phyloP scores from a whole-genome alignment of 2,329 filamentous ascomycete genomes.

The Aspergillus sp. region DNA sequence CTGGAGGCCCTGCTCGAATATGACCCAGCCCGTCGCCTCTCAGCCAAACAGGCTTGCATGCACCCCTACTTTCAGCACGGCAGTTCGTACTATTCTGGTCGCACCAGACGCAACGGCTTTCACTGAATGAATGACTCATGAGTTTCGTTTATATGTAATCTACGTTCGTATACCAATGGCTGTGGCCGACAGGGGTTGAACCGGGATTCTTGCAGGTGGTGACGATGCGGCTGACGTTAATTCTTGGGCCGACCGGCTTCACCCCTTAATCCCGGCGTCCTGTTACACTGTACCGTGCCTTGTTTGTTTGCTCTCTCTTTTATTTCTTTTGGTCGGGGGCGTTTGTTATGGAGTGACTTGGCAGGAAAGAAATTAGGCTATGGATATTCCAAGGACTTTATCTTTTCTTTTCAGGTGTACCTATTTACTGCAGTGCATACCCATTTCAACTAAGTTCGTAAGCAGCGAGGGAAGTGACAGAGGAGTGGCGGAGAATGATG shows the following conservation, averaged over 20 bases:
- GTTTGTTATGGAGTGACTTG: slow-evolving; percentile 35
- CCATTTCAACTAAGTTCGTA: slow-evolving; percentile 14
- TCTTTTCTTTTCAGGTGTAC: slow-evolving; percentile 21
- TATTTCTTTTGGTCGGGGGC: slow-evolving; percentile 25
- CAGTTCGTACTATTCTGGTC: slow-evolving; percentile 50
- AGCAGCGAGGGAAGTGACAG: background rate
- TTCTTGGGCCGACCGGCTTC: background rate
- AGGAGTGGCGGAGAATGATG: background rate
- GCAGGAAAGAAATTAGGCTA: slow-evolving; percentile 30
- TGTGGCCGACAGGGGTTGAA: background rate
- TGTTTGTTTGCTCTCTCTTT: slow-evolving; percentile 19
- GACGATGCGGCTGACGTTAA: background rate
- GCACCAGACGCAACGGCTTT: slow-evolving; percentile 38
- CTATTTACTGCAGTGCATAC: slow-evolving; percentile 27
- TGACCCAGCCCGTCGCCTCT: slow-evolving; percentile 82
- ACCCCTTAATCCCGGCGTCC: slow-evolving; percentile 7
- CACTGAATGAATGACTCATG: slow-evolving; percentile 32
- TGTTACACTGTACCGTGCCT: slow-evolving; percentile 9
- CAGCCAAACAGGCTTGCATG: slow-evolving; percentile 80
- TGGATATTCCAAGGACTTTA: slow-evolving; percentile 32
- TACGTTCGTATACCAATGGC: slow-evolving; percentile 21
- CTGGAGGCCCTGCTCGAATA: slow-evolving; percentile 75
- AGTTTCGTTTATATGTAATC: slow-evolving; percentile 16
- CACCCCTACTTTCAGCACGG: slow-evolving; percentile 75
- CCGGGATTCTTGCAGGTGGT: slow-evolving; percentile 1